Evolutionary conservation across 257 asterid species (phyloP), one percentile per base, ranked within the genome.

Genomic region (Salvia miltiorrhiza): DNA sequence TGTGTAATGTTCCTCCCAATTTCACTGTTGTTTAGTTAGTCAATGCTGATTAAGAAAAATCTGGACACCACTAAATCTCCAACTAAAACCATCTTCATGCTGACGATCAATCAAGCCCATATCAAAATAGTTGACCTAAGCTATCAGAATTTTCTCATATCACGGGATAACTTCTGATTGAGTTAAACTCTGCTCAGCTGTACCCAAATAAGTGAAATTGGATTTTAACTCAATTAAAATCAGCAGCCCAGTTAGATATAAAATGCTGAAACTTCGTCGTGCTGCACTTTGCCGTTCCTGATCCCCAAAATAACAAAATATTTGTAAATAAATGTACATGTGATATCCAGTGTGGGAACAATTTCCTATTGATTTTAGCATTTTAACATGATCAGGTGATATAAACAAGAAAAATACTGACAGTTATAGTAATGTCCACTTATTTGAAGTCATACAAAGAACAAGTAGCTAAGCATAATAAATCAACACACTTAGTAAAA

Each of bases 11-110:
- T 71, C 73, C 55, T 60, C 72, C 72, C 66, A 58, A 32, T 33
- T 40, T 70, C 56, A 71, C 33, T 12, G 11, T 20, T 43, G 37
- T 54, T 7, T 35, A 65, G n/a, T 60, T 32, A 62, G 59, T 73
- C 63, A 44, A 21, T 61, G 71, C 41, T 53, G 72, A 77, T 53
- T 71, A 28, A 19, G 50, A 71, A 72, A 63, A 49, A 76, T 52
- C 68, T 59, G 28, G 56, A 44, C 57, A 60, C 66, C 26, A 26
- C 73, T 35, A 67, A 58, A 56, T 50, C 79, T 73, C 76, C 72
- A 48, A 67, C 62, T 10, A 58, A 63, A 70, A 76, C 70, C 70
- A 57, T 75, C 84, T 76, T 69, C 74, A 57, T 64, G 57, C 72
- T 67, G 76, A 56, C 58, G 53, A 61, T 63, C 32, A 69, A 55